Evolutionary conservation across 345 rosid genomes (phyloP), one percentile per base, ranked within the genome.

Genomic region (Salix viminalis): DNA sequence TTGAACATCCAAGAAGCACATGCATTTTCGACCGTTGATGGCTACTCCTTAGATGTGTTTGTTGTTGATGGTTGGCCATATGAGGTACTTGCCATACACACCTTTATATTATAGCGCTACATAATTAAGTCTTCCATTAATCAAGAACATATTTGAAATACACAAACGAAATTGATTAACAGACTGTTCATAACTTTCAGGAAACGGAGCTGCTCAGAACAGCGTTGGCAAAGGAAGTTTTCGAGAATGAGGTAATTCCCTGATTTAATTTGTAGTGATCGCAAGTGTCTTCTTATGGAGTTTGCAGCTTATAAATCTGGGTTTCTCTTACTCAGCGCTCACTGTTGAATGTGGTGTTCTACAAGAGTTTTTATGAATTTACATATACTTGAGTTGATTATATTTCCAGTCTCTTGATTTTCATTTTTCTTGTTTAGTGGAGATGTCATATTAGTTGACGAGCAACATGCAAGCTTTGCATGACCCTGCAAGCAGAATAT

Each of bases 51-150:
- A 39, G 99, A 96, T 88, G 98, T 93, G 76, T 96, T 96, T 85
- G 98, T 96, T 71, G 98, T 96, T 83, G 99, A 96, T 77, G 98
- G 99, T 84, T 96, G 98, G 99, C 97, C 92, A n/a, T 93, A 79
- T 79, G 98, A 96, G 99, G 99, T 93, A 87, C n/a, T 37, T 32
- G 8, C 23, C 23, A 16, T 19, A 60, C 61, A 73, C 70, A 48
- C 50, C 56, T 7, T 42, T 30, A 30, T 46, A 13, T 54, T 19
- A 54, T 21, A 6, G 60, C 24, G 52, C n/a, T 70, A 60, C 67
- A 32, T 75, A 36, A 36, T 36, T 5, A 68, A 36, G 32, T 39
- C 60, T 62, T 48, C 56, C 37, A 37, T 42, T 70, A 44, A 48
- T 72, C 14, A 46, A 21, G 37, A 62, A 73, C 62, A 48, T 75